Conservation (phyloP, 441 rosid species). For the Macaranga tanarius region DNA sequence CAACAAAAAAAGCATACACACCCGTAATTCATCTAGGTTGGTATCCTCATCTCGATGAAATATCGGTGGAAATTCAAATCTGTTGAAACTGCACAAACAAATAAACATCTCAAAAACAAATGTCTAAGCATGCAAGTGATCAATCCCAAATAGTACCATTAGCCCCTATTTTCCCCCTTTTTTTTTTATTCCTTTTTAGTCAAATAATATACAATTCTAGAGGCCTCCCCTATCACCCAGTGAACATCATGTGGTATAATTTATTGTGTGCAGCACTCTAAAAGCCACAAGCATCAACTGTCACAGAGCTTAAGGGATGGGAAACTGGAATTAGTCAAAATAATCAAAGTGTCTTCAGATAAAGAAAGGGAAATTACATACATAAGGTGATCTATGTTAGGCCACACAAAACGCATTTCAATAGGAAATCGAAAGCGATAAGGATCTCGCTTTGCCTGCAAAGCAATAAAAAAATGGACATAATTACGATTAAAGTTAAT, state of each 20-base stretch:
- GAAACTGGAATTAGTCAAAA: constrained; percentile 2
- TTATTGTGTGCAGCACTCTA: background rate
- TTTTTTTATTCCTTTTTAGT: background rate
- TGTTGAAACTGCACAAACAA: constrained; percentile 69
- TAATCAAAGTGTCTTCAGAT: background rate
- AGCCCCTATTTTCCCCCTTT: background rate
- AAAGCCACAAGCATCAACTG: constrained; percentile 5
- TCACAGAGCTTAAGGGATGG: constrained; percentile 11
- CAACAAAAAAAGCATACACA: constrained; percentile 34
- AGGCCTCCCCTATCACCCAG: background rate
- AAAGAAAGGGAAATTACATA: constrained; percentile 36
- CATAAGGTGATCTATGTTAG: constrained; percentile 95
- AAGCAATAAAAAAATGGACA: constrained; percentile 17
- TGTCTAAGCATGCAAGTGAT: constrained; percentile 18
- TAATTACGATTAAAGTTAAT: background rate
- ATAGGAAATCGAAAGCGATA: constrained; percentile 90
- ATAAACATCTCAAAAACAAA: constrained; percentile 19
- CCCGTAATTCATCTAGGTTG: constrained; percentile 80
- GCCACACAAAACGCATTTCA: constrained; percentile 88
- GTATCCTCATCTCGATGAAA: constrained; percentile 84
- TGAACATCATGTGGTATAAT: background rate
- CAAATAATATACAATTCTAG: background rate
- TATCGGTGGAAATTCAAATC: constrained; percentile 86
- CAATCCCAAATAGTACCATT: constrained; percentile 12
- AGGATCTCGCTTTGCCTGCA: constrained; percentile 96